A percentile compares a stretch with the other conserved stretches of the same genome.
Evolutionary conservation across 1,139 yeast genomes (phyloP).

Genomic region (Debaryomycetaceae sp.): DNA sequence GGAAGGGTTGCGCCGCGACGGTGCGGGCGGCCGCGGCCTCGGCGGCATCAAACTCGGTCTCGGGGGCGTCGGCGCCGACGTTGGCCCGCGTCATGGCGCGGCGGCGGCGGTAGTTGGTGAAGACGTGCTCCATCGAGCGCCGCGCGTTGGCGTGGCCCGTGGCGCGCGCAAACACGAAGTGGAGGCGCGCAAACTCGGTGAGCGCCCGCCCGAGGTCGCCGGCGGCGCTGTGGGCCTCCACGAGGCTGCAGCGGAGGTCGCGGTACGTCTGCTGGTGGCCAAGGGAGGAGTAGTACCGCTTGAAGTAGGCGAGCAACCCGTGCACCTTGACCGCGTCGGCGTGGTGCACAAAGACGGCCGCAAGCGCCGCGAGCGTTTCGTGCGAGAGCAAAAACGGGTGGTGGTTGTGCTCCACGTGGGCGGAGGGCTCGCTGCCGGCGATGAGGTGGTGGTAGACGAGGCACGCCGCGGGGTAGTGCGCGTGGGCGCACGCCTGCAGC

Average conservation of each 20-base stretch:
- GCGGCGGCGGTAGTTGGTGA: constrained; percentile 23
- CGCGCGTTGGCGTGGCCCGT: not conserved
- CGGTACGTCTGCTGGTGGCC: constrained; percentile 27
- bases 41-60: constrained; percentile 1
- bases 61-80: constrained; percentile 1
- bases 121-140: constrained; percentile 7
- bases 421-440: constrained; percentile 14
- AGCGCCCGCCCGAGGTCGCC: constrained; percentile 24
- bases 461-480: constrained; percentile 30
- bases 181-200: constrained; percentile 21
- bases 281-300: constrained; percentile 34
- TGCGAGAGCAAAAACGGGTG: constrained; percentile 33
- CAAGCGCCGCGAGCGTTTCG: constrained; percentile 20
- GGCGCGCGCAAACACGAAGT: constrained; percentile 9
- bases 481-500: constrained; percentile 20
- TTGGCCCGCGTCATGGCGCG: constrained; percentile 9
- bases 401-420: constrained; percentile 8
- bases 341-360: constrained; percentile 25
- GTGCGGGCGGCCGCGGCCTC: constrained; percentile 13
- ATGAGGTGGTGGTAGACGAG: constrained; percentile 35
- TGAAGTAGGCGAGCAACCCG: constrained; percentile 33
- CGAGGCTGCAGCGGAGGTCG: constrained; percentile 21
- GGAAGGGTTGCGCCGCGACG: constrained; percentile 14
- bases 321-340: constrained; percentile 23
- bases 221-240: constrained; percentile 28